Conservation (phyloP, 2,329 filamentous ascomycete species). For the Paraphoma sp. region DNA sequence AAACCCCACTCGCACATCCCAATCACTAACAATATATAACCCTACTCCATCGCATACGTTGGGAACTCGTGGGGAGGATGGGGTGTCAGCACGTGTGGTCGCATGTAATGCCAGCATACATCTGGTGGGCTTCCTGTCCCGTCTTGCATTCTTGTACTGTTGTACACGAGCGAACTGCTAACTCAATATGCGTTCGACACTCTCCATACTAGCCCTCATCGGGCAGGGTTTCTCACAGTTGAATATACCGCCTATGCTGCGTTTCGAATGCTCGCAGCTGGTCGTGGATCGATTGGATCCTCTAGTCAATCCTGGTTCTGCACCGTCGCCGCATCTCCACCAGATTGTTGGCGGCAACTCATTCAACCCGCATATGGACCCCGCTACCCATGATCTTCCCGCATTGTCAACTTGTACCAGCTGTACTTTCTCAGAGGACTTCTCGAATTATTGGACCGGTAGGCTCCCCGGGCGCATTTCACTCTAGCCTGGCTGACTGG, state of each 20-base stretch:
- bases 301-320: conserved; percentile 25
- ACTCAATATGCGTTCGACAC: no score
- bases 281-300: conserved; percentile 34
- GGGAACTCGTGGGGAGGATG: neutral
- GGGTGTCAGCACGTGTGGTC: neutral
- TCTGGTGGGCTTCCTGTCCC: neutral
- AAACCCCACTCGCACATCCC: neutral
- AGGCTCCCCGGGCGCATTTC: no score
- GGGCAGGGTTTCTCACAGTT: neutral
- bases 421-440: conserved; percentile 37
- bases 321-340: conserved; percentile 29
- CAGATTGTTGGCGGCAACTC: conserved; percentile 28
- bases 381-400: conserved; percentile 21
- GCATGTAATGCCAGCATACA: neutral
- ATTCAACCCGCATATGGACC: conserved; percentile 45
- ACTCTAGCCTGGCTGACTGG: no score
- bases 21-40: neutral
- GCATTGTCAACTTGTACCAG: conserved; percentile 46
- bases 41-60: neutral
- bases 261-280: conserved; percentile 36
- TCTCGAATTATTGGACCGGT: conserved; percentile 39
- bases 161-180: no score
- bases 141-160: no score
- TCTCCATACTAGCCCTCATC: neutral
- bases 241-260: conserved; percentile 15